Base-by-base conservation (phyloP, 768 basidiomycete species). In the Tulasnella sp. region DNA sequence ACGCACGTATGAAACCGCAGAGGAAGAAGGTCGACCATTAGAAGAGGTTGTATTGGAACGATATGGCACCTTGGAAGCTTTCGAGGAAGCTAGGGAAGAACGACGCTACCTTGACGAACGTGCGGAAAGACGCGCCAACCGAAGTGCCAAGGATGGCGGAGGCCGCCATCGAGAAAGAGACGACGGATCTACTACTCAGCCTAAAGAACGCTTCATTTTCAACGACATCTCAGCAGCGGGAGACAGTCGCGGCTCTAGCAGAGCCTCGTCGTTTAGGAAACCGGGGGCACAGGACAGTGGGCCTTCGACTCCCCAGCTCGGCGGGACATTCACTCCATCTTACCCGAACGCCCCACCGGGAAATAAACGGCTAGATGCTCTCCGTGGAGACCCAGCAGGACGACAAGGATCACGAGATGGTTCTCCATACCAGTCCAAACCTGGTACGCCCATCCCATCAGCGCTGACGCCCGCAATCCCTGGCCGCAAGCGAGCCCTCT, bases 21-120 rank as follows among this genome's bases (percentile, higher is more conserved):
- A 89, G 58, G 93, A 97, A 65, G 90, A 93, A 68, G 77, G 79
- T 4, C 70, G 74, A 4, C 66, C 81, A 0, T 67, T 89, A 9
- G 83, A 88, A 62, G 78, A 91, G 58, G 78, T 98, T 29, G 94
- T 85, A 0, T 62, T 87, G 11, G 94, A 98, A 59, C 79, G 92
- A 4, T 98, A 96, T 64, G 90, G 86, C 3, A 81, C 80, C 2
- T 68, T 93, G 21, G 79, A 84, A 51, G 85, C 84, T 4, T 99
- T 92, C 65, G 80, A 89, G 60, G 92, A 91, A 63, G 93, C 91
- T 5, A 79, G 79, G 59, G 86, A 90, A 65, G 94, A 99, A 66
- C 75, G 86, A 12, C 77, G 82, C 3, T 74, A 92, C 8, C 73
- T 99, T 6, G 91, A 97, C 65, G 87, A 89, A 63, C 79, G 90